phyloP scores from a whole-genome alignment of 768 basidiomycete species.

The Mycena rebaudengoi region DNA sequence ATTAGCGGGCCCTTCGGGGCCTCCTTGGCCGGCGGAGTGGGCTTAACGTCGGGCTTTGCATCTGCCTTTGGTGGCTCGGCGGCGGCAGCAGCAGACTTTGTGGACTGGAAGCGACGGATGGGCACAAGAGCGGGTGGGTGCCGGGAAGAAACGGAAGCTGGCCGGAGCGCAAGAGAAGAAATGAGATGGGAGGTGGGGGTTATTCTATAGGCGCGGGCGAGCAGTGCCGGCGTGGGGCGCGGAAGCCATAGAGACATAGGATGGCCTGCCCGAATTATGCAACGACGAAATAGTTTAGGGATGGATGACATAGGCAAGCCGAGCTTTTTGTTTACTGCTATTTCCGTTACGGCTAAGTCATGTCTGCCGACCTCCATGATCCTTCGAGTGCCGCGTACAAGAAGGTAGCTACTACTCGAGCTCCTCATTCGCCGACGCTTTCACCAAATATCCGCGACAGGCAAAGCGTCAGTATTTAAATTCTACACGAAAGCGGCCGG shows the following conservation, averaged over 20 bases:
- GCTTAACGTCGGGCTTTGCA: constrained; percentile 59
- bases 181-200: constrained; percentile 37
- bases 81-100: constrained; percentile 41
- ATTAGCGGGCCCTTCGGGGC: constrained; percentile 51
- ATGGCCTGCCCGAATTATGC: constrained; percentile 13
- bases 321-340: not conserved
- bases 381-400: constrained; percentile 63
- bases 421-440: not conserved
- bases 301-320: constrained; percentile 6
- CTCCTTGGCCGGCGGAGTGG: constrained; percentile 59
- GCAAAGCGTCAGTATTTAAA: constrained; percentile 66
- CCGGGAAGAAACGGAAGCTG: constrained; percentile 24
- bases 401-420: constrained; percentile 35
- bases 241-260: constrained; percentile 84
- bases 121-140: constrained; percentile 18
- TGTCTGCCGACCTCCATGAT: constrained; percentile 45
- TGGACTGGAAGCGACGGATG: constrained; percentile 44
- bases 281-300: not conserved
- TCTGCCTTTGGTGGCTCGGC: too few species aligned
- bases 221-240: constrained; percentile 54
- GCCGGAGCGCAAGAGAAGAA: constrained; percentile 26
- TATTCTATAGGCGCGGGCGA: constrained; percentile 50
- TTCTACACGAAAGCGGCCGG: constrained; percentile 62
- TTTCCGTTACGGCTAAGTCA: not conserved
- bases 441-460: constrained; percentile 50